These are phyloP conservation scores for Brasenia schreberi DNA, from an alignment of 164 flowering plant species.

Conservation along the genomic window DNA sequence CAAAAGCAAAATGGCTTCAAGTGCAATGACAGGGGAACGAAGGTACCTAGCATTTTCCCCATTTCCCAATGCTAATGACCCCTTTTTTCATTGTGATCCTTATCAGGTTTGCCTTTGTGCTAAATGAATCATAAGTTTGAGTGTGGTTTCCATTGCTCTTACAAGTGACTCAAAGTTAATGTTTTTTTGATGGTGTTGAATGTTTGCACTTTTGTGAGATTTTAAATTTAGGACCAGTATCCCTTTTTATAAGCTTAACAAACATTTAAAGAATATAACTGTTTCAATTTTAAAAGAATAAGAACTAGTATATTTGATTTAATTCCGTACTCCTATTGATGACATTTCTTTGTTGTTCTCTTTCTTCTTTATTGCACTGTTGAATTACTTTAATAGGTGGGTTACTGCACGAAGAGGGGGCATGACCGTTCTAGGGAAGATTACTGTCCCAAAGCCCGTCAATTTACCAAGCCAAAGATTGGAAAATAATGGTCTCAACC, in stretches of 20 bases:
- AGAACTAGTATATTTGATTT: background rate
- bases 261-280: background rate
- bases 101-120: background rate
- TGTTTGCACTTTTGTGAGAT: too few relatives aligned
- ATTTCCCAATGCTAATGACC: background rate
- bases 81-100: background rate
- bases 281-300: too few relatives aligned
- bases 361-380: background rate
- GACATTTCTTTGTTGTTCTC: constrained; percentile 3
- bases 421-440: constrained; percentile 85
- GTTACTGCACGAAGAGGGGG: constrained; percentile 71
- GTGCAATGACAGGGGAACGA: constrained; percentile 48
- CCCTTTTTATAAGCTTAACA: background rate
- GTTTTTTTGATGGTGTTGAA: background rate
- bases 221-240: too few relatives aligned
- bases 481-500: constrained; percentile 95
- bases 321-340: background rate
- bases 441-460: constrained; percentile 89
- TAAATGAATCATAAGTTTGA: background rate
- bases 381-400: constrained; percentile 33
- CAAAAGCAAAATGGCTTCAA: constrained; percentile 41
- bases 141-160: background rate
- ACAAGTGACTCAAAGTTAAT: background rate
- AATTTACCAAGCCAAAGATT: constrained; percentile 94
- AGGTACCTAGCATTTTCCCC: constrained; percentile 26